phyloP scores from a whole-genome alignment of 148 eudicot genomes.

The Amaranthus cruentus region DNA sequence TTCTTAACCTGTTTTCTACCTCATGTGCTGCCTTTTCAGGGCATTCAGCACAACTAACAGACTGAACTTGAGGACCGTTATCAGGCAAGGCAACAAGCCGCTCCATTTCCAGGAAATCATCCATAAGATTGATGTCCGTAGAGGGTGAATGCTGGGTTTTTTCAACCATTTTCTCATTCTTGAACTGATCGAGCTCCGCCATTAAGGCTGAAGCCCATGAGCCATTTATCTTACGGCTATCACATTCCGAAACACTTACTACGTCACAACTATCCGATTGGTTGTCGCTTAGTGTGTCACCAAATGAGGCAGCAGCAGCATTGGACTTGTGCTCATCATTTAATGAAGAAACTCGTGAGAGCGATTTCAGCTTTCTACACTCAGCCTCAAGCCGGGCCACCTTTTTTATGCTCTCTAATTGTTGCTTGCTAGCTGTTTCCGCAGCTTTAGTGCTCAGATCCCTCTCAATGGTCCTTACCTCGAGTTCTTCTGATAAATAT shows the following conservation, averaged over 20 bases:
- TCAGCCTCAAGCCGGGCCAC: slow-evolving; percentile 85
- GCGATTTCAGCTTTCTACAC: slow-evolving; percentile 66
- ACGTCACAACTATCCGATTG: slow-evolving; percentile 47
- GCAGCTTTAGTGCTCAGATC: slow-evolving; percentile 77
- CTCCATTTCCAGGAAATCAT: slow-evolving; percentile 96
- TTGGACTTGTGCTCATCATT: slow-evolving; percentile 30
- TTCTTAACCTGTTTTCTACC: slow-evolving; percentile 24
- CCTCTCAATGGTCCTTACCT: slow-evolving; percentile 58
- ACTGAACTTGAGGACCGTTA: slow-evolving; percentile 21
- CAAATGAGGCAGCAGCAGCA: slow-evolving; percentile 42
- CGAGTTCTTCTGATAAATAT: slow-evolving; percentile 53
- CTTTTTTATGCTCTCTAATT: slow-evolving; percentile 70
- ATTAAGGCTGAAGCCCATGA: slow-evolving; percentile 70
- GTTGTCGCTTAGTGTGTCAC: slow-evolving; percentile 57
- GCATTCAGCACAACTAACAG: slow-evolving; percentile 31
- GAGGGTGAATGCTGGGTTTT: slow-evolving; percentile 32
- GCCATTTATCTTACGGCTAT: slow-evolving; percentile 25
- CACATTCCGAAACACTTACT: slow-evolving; percentile 28
- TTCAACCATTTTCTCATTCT: slow-evolving; percentile 32
- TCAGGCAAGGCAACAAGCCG: slow-evolving; percentile 65
- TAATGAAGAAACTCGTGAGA: slow-evolving; percentile 29
- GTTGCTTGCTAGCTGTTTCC: slow-evolving; percentile 84
- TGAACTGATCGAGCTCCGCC: slow-evolving; percentile 66
- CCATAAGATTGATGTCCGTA: slow-evolving; percentile 69
- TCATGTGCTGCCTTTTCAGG: slow-evolving; percentile 19